Percentiles rank a stretch among this genome's conserved stretches.
These are phyloP conservation scores for Pseudocercospora macadamiae DNA, from an alignment of 2,329 filamentous ascomycete genomes.

Conservation along the genomic window DNA sequence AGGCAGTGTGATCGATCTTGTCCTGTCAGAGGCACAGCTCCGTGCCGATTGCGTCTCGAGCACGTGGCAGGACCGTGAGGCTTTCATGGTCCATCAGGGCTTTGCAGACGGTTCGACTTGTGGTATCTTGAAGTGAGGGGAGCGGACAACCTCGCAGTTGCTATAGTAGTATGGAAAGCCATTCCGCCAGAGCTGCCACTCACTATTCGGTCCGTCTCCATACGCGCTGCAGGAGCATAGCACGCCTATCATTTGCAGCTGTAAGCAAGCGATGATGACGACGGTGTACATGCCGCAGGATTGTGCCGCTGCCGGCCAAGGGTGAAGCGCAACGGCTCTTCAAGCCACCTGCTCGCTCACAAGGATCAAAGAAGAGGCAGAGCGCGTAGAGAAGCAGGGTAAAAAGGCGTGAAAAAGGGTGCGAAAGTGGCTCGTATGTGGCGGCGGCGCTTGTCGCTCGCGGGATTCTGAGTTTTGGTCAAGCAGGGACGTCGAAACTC, in stretches of 20 bases:
- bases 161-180: background rate
- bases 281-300: background rate
- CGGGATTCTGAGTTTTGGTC: background rate
- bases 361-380: no score
- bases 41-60: background rate
- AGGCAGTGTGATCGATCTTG: background rate
- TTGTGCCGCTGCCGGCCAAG: background rate
- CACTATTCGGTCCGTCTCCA: background rate
- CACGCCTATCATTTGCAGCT: background rate
- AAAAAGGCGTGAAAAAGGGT: no score
- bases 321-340: no score
- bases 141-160: background rate
- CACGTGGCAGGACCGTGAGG: background rate
- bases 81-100: background rate
- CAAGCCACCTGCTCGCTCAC: no score
- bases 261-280: background rate
- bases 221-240: background rate
- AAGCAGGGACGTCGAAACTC: background rate
- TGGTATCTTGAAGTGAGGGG: background rate
- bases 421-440: background rate
- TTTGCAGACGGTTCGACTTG: background rate
- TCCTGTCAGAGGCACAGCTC: background rate
- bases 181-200: no score
- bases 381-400: no score
- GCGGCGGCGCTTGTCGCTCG: background rate